A percentile compares a stretch with the other conserved stretches of the same genome.
These are phyloP conservation scores for Phytophthora palmivora DNA, from an alignment of 352 stramenopile species.

Conservation along the genomic window DNA sequence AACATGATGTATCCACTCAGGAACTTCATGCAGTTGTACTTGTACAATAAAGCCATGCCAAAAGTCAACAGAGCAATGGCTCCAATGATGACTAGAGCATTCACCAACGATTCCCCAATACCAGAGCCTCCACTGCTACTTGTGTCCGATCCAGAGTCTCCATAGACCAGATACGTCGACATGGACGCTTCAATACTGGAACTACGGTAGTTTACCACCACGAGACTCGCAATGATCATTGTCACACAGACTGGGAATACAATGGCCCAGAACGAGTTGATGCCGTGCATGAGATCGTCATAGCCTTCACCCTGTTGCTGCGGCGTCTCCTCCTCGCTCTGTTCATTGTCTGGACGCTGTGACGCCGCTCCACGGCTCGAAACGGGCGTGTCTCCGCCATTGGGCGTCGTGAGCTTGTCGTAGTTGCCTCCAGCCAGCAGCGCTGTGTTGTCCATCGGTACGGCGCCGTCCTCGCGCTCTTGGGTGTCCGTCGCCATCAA, in stretches of 20 bases:
- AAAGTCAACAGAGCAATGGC: conserved; percentile 89
- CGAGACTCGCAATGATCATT: conserved; percentile 82
- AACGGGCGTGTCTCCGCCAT: conserved; percentile 34
- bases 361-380: conserved; percentile 15
- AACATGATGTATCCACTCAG: conserved; percentile 91
- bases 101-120: conserved; percentile 82
- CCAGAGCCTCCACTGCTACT: conserved; percentile 31
- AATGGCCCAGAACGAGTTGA: conserved; percentile 90
- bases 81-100: conserved; percentile 90
- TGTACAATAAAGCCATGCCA: conserved; percentile 90
- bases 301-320: conserved; percentile 42
- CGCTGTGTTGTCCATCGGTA: conserved; percentile 46
- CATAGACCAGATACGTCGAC: conserved; percentile 86
- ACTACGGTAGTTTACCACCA: conserved; percentile 88
- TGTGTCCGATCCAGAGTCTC: conserved; percentile 52
- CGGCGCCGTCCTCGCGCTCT: conserved; percentile 29
- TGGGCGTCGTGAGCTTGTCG: conserved; percentile 72
- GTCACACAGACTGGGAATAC: conserved; percentile 84
- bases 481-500: conserved; percentile 39
- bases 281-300: conserved; percentile 85
- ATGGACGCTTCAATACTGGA: conserved; percentile 79
- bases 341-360: conserved; percentile 6
- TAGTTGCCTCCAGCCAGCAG: conserved; percentile 48
- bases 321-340: conserved; percentile 5
- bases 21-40: conserved; percentile 89